Percentiles rank a stretch among this genome's conserved stretches.
phyloP scores from a whole-genome alignment of 345 rosid species.

The Gossypium stocksii region DNA sequence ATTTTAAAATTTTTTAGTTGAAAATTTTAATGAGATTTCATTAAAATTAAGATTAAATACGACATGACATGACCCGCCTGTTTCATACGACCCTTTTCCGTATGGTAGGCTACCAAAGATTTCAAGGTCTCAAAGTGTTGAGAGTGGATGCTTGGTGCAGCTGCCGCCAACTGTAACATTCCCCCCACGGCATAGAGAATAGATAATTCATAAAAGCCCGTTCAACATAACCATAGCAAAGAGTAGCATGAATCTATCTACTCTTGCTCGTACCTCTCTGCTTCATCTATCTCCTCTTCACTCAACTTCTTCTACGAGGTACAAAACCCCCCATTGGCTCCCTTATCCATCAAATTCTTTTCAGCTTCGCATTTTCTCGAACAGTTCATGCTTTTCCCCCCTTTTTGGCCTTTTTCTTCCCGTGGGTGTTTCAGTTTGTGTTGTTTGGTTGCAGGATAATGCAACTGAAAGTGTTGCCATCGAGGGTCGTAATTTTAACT shows the following conservation, averaged over 20 bases:
- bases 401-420: background rate
- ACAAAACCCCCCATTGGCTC: slow-evolving; percentile 11
- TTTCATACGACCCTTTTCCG: too few relatives aligned
- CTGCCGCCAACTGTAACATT: too few relatives aligned
- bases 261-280: slow-evolving; percentile 23
- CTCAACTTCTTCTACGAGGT: slow-evolving; percentile 36
- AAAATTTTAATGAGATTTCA: too few relatives aligned
- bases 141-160: too few relatives aligned
- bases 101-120: too few relatives aligned
- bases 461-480: slow-evolving; percentile 31
- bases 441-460: slow-evolving; percentile 24
- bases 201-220: too few relatives aligned
- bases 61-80: too few relatives aligned
- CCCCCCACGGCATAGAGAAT: too few relatives aligned
- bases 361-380: too few relatives aligned
- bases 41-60: too few relatives aligned
- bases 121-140: too few relatives aligned
- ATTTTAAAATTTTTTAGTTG: too few relatives aligned
- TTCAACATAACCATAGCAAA: background rate
- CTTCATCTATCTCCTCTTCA: slow-evolving; percentile 32
- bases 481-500: slow-evolving; percentile 60
- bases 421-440: background rate
- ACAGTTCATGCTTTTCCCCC: background rate
- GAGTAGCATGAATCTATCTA: background rate
- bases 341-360: background rate